Conservation (phyloP, 192 early-diverging fungal species). For the Funneliformis mosseae region DNA sequence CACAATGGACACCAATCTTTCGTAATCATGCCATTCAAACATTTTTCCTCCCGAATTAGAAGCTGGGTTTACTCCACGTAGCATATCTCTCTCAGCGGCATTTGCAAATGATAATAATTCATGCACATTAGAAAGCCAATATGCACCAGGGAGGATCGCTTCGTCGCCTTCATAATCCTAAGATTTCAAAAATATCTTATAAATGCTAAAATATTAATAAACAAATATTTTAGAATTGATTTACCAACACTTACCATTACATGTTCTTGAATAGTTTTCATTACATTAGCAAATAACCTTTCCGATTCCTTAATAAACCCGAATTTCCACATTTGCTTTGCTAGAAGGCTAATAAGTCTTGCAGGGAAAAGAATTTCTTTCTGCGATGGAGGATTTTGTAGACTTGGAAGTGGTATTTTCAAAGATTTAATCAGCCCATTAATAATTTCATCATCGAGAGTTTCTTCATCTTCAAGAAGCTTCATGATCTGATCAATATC, state of each 20-base stretch:
- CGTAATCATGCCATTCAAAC: conserved; percentile 67
- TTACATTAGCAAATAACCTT: conserved; percentile 82
- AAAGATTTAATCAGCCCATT: conserved; percentile 87
- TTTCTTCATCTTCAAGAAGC: conserved; percentile 64
- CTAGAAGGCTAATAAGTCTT: conserved; percentile 84
- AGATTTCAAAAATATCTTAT: not conserved
- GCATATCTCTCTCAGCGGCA: conserved; percentile 70
- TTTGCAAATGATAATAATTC: conserved; percentile 91
- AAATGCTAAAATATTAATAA: not conserved
- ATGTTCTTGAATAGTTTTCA: conserved; percentile 78
- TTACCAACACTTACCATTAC: conserved; percentile 52
- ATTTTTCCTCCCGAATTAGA: conserved; percentile 60
- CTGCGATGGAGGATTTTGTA: conserved; percentile 71
- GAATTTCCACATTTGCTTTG: conserved; percentile 85
- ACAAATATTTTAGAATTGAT: not conserved
- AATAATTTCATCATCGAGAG: conserved; percentile 78
- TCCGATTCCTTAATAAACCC: conserved; percentile 84
- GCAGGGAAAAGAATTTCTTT: conserved; percentile 96
- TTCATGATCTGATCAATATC: conserved; percentile 51
- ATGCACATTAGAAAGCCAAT: conserved; percentile 97
- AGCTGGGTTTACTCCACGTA: conserved; percentile 66
- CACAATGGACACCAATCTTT: conserved; percentile 82
- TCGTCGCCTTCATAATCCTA: conserved; percentile 81
- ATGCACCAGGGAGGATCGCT: conserved; percentile 77
- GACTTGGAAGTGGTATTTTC: conserved; percentile 84